A percentile compares a stretch with the other conserved stretches of the same genome.
These are phyloP conservation scores for Gossypium rotundifolium DNA, from an alignment of 345 rosid species.

Conservation along the genomic window DNA sequence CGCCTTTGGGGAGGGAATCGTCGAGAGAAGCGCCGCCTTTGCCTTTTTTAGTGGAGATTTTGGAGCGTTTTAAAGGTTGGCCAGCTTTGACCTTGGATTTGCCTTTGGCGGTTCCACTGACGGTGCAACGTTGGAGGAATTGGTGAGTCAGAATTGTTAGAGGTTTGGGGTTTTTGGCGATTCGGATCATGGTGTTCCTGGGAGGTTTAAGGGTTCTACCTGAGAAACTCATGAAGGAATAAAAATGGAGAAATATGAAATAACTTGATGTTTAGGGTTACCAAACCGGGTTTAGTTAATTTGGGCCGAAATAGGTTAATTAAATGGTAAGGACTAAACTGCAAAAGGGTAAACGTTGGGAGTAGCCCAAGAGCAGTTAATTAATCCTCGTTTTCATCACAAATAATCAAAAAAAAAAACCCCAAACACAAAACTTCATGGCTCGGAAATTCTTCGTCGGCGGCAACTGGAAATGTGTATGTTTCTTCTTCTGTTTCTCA, in stretches of 20 bases:
- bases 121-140: constrained; percentile 14
- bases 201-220: neutral
- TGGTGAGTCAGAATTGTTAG: neutral
- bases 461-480: constrained; percentile 87
- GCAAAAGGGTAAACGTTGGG: too few species aligned
- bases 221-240: neutral
- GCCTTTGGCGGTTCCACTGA: constrained; percentile 17
- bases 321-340: too few species aligned
- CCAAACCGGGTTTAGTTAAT: too few species aligned
- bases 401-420: neutral
- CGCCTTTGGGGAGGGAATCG: constrained; percentile 25
- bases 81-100: constrained; percentile 13
- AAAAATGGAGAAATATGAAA: neutral
- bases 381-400: constrained; percentile 19
- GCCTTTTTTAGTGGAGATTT: constrained; percentile 5
- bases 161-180: constrained; percentile 4
- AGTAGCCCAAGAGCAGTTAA: too few species aligned
- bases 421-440: constrained; percentile 21
- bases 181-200: constrained; percentile 8
- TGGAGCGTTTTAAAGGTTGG: constrained; percentile 12
- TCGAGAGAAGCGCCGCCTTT: constrained; percentile 8
- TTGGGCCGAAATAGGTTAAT: too few species aligned
- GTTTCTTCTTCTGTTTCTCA: constrained; percentile 7
- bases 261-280: neutral
- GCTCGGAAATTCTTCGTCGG: constrained; percentile 67